phyloP scores from a whole-genome alignment of 1,284 basidiomycete genomes.

The Coniferiporia weirii region DNA sequence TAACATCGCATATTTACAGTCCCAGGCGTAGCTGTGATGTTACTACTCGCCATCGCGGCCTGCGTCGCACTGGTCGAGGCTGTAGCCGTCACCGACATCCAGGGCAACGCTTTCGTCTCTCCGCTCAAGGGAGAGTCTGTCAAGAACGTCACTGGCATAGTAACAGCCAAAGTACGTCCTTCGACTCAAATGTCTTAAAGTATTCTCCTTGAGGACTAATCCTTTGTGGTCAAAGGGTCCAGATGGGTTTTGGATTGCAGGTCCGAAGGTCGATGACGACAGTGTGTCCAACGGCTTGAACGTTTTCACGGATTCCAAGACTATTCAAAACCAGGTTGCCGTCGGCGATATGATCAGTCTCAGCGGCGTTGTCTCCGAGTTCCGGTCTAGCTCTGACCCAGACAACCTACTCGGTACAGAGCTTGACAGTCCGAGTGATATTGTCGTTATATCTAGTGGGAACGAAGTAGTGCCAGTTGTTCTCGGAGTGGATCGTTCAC shows the following conservation, averaged over 20 bases:
- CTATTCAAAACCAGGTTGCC: constrained; percentile 34
- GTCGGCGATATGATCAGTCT: constrained; percentile 50
- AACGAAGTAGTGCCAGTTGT: constrained; percentile 44
- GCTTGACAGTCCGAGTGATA: constrained; percentile 38
- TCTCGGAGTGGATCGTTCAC: constrained; percentile 50
- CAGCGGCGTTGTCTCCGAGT: constrained; percentile 45
- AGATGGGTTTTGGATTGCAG: constrained; percentile 49
- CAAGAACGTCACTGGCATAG: constrained; percentile 44
- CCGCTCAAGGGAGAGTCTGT: constrained; percentile 46
- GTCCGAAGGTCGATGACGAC: constrained; percentile 38
- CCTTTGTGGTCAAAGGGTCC: constrained; percentile 31
- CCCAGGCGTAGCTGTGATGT: constrained; percentile 21
- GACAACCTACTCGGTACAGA: constrained; percentile 51
- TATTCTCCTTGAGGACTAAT: not conserved
- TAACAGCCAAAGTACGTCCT: constrained; percentile 46
- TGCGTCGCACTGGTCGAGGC: not conserved
- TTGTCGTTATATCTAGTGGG: constrained; percentile 41
- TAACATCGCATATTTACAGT: too few species aligned
- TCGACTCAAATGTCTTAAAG: not conserved
- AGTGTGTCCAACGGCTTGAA: constrained; percentile 49
- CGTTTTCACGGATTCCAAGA: constrained; percentile 41
- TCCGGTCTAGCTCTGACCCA: constrained; percentile 35
- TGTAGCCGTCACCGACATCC: constrained; percentile 44
- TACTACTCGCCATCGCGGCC: not conserved
- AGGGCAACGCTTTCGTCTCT: constrained; percentile 47